These are phyloP conservation scores for Wickerhamiella dianesei DNA, from an alignment of 805 yeast genomes.

Conservation along the genomic window DNA sequence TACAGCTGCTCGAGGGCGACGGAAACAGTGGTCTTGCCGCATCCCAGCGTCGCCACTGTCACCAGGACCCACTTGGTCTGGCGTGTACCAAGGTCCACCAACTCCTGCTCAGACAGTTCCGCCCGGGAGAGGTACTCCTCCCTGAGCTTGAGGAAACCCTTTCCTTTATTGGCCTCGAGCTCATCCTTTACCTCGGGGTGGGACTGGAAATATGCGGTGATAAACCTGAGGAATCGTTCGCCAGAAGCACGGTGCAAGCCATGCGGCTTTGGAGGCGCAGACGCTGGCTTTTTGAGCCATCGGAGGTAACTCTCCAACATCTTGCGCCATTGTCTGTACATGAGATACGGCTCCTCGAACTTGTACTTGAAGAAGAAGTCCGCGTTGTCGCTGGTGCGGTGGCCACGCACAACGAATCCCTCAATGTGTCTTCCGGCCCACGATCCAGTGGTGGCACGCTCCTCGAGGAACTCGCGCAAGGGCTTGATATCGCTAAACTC, in stretches of 20 bases:
- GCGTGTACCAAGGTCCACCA: constrained; percentile 32
- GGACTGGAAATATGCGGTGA: constrained; percentile 38
- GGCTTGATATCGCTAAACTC: constrained; percentile 28
- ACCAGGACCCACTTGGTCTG: constrained; percentile 44
- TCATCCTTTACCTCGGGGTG: constrained; percentile 35
- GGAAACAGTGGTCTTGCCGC: constrained; percentile 85
- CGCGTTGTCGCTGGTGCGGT: constrained; percentile 1
- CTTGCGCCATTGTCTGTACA: constrained; percentile 84
- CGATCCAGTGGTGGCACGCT: constrained; percentile 50
- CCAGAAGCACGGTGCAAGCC: constrained; percentile 46
- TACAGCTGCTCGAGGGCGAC: constrained; percentile 42
- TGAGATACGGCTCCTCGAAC: constrained; percentile 85
- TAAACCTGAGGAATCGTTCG: constrained; percentile 55
- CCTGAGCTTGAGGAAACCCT: constrained; percentile 64
- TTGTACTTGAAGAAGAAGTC: constrained; percentile 84
- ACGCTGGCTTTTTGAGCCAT: constrained; percentile 19
- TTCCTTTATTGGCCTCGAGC: constrained; percentile 35
- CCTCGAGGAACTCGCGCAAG: constrained; percentile 40
- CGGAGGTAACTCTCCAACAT: constrained; percentile 33
- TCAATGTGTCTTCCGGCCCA: constrained; percentile 65
- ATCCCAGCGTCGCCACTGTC: constrained; percentile 83
- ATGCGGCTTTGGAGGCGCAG: constrained; percentile 16
- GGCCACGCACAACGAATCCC: constrained; percentile 72
- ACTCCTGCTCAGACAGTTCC: constrained; percentile 47
- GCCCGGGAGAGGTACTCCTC: constrained; percentile 42